Conservation (phyloP, 768 basidiomycete species). For the Lactifluus echinatus region DNA sequence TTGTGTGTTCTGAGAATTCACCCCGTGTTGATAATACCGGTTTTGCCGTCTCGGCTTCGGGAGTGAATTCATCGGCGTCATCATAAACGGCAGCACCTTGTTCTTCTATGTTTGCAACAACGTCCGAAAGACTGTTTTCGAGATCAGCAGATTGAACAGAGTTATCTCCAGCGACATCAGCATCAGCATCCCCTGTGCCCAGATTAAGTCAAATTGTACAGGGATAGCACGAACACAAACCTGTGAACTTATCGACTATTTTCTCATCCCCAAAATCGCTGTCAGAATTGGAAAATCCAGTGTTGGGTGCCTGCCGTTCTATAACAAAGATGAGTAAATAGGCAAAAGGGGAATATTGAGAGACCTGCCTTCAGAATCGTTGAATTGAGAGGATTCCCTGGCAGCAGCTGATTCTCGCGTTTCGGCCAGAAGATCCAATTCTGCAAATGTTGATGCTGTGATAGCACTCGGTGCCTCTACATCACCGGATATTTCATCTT, state of each 20-base stretch:
- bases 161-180: constrained; percentile 9
- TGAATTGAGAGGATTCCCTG: background rate
- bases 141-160: background rate
- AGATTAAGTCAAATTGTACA: background rate
- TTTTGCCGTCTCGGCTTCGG: background rate
- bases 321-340: background rate
- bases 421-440: background rate
- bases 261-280: background rate
- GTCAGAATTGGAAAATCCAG: background rate
- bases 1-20: background rate
- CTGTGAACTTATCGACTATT: background rate
- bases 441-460: background rate
- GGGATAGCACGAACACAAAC: background rate
- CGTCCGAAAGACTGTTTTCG: background rate
- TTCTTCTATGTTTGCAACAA: background rate
- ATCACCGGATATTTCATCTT: constrained; percentile 2
- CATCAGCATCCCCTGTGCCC: constrained; percentile 2
- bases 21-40: background rate
- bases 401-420: background rate
- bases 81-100: background rate
- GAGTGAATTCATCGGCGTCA: background rate
- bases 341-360: background rate
- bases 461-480: background rate
- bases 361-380: constrained; percentile 1
- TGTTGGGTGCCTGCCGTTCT: background rate